Base-by-base conservation (phyloP, 2,329 filamentous ascomycete genomes). In the Macroventuria anomochaeta region DNA sequence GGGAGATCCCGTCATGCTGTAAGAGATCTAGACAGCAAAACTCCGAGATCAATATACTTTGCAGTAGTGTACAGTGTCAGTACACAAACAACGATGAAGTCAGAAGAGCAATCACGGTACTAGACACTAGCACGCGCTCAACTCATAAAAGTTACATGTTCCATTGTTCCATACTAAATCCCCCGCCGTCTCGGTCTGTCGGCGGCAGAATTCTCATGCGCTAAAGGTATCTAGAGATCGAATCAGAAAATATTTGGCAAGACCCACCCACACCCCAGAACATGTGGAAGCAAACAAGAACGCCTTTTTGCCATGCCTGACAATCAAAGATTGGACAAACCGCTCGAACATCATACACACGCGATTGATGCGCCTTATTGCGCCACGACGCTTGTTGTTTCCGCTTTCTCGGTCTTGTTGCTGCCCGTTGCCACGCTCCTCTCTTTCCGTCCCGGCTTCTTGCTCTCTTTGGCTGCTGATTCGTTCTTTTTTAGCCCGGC, bases 401-500 rank as follows among this genome's bases (percentile, higher is more conserved):
- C 68, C 46, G 63, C 36, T 41, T 59, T 38, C 56, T 67, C 29
- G 33, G 44, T 51, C 26, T 37, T 47, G 39, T 56, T 59, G 41
- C 50, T 60, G 32, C 43, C 53, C 12, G 53, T 55, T 21, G 52
- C 52, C 29, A 52, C 34, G 20, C 57, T 50, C 25, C 58, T 64
- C 20, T 62, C 58, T 40, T 61, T 65, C 21, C 54, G 60, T 2
- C 56, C 52, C 28, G 53, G 58, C 54, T 67, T 64, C 17, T 47
- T 53, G 47, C 68, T 36, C 5, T 42, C 40, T 28, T 31, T 66
- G 31, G 70, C 65, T 46, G 67, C 67, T 13, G 63, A 63, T 41
- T 70, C 65, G 53, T 76, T 56, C 29, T 60, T 64, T 59, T 69
- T 73, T 18, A 61, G 66, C 36, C 68, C 68, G n/a, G 61, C 68